Evolutionary conservation across 306 rosid genomes (phyloP).

Genomic region (Trifolium repens): DNA sequence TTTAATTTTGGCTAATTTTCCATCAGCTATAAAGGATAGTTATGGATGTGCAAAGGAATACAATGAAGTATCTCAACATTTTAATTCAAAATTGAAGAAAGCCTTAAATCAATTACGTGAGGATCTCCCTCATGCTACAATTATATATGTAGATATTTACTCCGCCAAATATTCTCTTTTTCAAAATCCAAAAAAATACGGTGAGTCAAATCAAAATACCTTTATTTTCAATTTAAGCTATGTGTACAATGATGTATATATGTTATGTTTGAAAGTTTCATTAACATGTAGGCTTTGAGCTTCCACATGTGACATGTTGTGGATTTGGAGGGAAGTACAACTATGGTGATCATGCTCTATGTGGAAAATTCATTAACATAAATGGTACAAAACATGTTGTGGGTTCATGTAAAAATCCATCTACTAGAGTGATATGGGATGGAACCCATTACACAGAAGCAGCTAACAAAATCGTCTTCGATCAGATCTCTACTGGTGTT

Average conservation of each 20-base stretch:
- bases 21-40: conserved; percentile 36
- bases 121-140: conserved; percentile 55
- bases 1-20: conserved; percentile 27
- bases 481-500: not conserved
- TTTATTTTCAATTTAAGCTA: not conserved
- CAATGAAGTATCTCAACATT: conserved; percentile 61
- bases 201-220: conserved; percentile 39
- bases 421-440: not conserved
- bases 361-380: not conserved
- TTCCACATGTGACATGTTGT: conserved; percentile 2
- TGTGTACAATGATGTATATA: not conserved
- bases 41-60: conserved; percentile 58
- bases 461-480: not conserved
- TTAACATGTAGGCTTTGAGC: conserved; percentile 31
- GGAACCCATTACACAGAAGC: not conserved
- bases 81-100: conserved; percentile 60
- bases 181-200: conserved; percentile 48
- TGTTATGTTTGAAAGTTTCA: not conserved
- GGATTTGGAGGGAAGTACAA: not conserved
- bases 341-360: not conserved
- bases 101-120: conserved; percentile 50
- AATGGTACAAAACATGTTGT: not conserved
- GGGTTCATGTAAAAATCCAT: not conserved
- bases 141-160: conserved; percentile 67
- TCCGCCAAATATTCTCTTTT: conserved; percentile 47